phyloP scores from a whole-genome alignment of 306 rosid genomes.

The Psophocarpus tetragonolobus region DNA sequence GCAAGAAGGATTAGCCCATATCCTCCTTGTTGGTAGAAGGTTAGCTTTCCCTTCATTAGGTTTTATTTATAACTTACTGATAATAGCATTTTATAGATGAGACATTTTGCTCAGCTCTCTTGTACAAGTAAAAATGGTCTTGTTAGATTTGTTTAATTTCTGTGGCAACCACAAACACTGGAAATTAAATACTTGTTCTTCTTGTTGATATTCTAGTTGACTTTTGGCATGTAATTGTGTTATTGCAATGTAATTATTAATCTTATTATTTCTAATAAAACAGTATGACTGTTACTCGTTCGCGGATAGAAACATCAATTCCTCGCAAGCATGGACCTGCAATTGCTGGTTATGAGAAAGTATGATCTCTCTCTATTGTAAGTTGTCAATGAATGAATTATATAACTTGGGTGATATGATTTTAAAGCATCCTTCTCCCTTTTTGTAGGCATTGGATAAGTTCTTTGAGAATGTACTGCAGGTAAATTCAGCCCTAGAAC shows the following conservation, averaged over 20 bases:
- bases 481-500: conserved; percentile 46
- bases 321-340: conserved; percentile 99
- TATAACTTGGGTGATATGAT: conserved; percentile 4
- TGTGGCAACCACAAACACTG: background rate
- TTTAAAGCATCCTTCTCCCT: conserved; percentile 38
- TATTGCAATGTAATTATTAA: conserved; percentile 20
- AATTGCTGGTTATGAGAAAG: conserved; percentile 92
- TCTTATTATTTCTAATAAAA: conserved; percentile 33
- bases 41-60: conserved; percentile 25
- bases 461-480: conserved; percentile 89
- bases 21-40: conserved; percentile 93
- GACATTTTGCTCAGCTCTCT: conserved; percentile 8
- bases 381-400: conserved; percentile 26
- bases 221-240: conserved; percentile 10
- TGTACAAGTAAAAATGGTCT: background rate
- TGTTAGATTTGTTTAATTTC: conserved; percentile 19
- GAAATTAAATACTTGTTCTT: conserved; percentile 6
- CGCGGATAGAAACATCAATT: conserved; percentile 90
- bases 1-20: conserved; percentile 99
- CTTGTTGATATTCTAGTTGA: conserved; percentile 22
- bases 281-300: conserved; percentile 89
- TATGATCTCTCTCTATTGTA: conserved; percentile 41
- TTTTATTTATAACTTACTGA: background rate
- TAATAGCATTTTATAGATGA: background rate
- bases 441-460: conserved; percentile 80